Conservation (phyloP, 1,284 basidiomycete genomes). For the Chalciporus sp. region DNA sequence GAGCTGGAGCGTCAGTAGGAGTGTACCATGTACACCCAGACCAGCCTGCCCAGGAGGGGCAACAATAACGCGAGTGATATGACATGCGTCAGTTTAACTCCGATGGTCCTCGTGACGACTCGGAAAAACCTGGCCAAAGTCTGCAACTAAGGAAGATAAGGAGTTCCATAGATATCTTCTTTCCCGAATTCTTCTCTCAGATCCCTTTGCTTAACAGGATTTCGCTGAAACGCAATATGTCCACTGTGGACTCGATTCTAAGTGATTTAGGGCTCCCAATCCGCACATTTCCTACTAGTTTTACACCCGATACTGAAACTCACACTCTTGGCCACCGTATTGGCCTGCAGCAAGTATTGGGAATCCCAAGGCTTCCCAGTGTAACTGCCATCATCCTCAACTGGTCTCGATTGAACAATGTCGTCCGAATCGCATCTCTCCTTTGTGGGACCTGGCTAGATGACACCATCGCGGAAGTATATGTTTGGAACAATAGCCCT, state of each 20-base stretch:
- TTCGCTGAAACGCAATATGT: slow-evolving; percentile 2
- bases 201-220: neutral
- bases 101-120: too few species aligned
- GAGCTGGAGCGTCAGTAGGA: too few species aligned
- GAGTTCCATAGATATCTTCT: neutral
- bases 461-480: slow-evolving; percentile 50
- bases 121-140: too few species aligned
- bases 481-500: slow-evolving; percentile 69
- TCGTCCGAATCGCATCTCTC: slow-evolving; percentile 52
- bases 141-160: neutral
- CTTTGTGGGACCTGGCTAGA: slow-evolving; percentile 53
- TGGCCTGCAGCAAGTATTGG: slow-evolving; percentile 7
- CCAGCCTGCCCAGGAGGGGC: too few species aligned
- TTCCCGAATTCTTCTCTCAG: neutral
- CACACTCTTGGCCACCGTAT: slow-evolving; percentile 14
- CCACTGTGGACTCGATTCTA: slow-evolving; percentile 16
- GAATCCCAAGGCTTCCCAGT: slow-evolving; percentile 26
- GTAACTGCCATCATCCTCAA: slow-evolving; percentile 63
- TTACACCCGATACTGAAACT: slow-evolving; percentile 8
- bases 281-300: slow-evolving; percentile 21
- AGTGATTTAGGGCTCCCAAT: slow-evolving; percentile 15
- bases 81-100: too few species aligned
- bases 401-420: slow-evolving; percentile 65
- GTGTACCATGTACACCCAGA: too few species aligned
- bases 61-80: too few species aligned